These are phyloP conservation scores for Thymus mandschuricus DNA, from an alignment of 257 asterid genomes.

Conservation along the genomic window DNA sequence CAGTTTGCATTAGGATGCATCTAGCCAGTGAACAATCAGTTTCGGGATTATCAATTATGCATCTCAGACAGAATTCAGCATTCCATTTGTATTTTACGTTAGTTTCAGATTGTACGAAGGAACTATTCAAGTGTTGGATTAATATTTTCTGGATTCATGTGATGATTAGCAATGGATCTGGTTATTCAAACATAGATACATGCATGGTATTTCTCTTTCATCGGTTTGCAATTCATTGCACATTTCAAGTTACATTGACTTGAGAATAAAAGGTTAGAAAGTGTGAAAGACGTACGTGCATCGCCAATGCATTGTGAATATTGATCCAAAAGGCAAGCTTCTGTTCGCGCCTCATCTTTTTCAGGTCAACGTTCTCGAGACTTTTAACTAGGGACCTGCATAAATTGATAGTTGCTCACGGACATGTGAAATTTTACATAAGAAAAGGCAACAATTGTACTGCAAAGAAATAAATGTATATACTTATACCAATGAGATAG, in stretches of 20 bases:
- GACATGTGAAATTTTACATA: neutral
- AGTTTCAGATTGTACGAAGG: neutral
- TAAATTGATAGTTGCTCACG: conserved; percentile 17
- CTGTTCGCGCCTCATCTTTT: conserved; percentile 81
- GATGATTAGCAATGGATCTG: too few species aligned
- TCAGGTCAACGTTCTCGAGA: conserved; percentile 78
- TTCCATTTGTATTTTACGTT: neutral
- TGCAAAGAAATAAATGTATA: conserved; percentile 18
- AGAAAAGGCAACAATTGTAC: neutral
- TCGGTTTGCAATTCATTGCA: neutral
- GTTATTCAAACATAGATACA: too few species aligned
- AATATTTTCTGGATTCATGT: neutral
- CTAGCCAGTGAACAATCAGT: too few species aligned
- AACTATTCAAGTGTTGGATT: neutral
- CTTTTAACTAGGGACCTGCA: conserved; percentile 76
- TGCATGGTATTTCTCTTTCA: neutral
- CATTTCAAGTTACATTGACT: neutral
- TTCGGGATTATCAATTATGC: neutral
- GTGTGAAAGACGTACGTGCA: conserved; percentile 66
- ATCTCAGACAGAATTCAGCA: neutral
- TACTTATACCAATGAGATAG: neutral
- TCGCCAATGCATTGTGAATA: conserved; percentile 88
- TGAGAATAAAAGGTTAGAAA: conserved; percentile 14
- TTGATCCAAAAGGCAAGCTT: conserved; percentile 88
- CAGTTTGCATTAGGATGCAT: too few species aligned